A percentile compares a stretch with the other conserved stretches of the same genome.
phyloP scores from a whole-genome alignment of 345 rosid species.

The Dovyalis caffra region DNA sequence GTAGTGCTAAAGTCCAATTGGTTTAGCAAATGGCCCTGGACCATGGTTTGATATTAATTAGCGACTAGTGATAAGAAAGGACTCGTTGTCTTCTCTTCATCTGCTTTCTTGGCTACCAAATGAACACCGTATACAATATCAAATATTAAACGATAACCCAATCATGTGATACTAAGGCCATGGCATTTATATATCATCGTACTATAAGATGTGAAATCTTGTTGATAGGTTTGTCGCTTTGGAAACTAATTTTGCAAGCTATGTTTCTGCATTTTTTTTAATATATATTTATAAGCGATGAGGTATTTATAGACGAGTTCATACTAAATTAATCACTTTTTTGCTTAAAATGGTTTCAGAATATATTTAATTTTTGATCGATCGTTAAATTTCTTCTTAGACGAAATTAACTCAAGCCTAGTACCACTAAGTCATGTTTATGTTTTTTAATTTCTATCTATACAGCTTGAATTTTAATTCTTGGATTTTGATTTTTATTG shows the following conservation, averaged over 20 bases:
- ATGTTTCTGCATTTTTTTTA: too few species aligned
- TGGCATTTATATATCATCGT: neutral
- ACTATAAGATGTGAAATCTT: neutral
- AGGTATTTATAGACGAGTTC: too few species aligned
- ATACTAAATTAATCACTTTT: too few species aligned
- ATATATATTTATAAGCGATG: too few species aligned
- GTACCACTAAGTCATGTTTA: too few species aligned
- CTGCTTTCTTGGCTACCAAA: neutral
- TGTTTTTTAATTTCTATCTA: neutral
- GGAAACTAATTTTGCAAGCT: neutral
- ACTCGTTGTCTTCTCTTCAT: neutral
- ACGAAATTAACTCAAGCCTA: too few species aligned
- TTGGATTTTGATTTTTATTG: too few species aligned
- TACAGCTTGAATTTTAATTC: neutral
- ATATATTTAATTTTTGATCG: too few species aligned
- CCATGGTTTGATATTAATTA: too few species aligned
- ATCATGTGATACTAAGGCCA: neutral
- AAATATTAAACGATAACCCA: neutral
- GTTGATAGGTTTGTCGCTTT: neutral
- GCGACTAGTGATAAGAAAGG: too few species aligned
- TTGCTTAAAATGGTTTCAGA: too few species aligned
- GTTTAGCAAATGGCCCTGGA: neutral
- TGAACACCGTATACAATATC: neutral
- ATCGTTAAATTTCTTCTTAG: too few species aligned
- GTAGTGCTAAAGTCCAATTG: neutral